Evolutionary conservation across 2,329 filamentous ascomycete species (phyloP), one percentile per base, ranked within the genome.

Genomic region (Talaromyces sp.): DNA sequence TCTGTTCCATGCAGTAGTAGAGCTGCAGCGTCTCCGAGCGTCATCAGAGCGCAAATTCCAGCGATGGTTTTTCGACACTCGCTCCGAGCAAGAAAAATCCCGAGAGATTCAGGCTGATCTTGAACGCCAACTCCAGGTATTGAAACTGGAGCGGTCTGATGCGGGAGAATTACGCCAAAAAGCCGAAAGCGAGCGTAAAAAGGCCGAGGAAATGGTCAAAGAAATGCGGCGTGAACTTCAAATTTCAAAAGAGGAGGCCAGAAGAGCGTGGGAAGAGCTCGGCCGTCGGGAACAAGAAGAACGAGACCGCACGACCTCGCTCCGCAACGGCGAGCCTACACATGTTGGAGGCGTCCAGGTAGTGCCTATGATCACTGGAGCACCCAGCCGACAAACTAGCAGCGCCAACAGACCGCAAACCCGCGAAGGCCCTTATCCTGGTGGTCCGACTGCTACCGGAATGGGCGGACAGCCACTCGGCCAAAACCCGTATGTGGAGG

Each of bases 31-130:
- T 31, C 81, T 99, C 27, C 89, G 94, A 50, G 94, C 94, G 41
- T 96, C 92, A 59, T 97, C 93, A 0, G 94, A 99, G 75, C 87
- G 94, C 65, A 97, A 97, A 73, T 99, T 99, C 68, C 94, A 99
- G 76, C 85, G 94, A 56, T 99, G 94, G 94, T 97, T 97, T 77
- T 96, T 96, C 67, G 94, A 99, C 73, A 96, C 92, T 8, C 84
- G 92, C 56, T 84, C 88, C 32, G 92, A 97, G 66, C 86, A 96
- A 65, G 94, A 97, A 77, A 87, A 89, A 29, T 84, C 88, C 55
- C 88, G 90, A 65, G 94, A 97, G 75, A 81, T 89, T 41, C 90
- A 91, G 60, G 92, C 86, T 3, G 85, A 92, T 70, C 78, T 96
- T n/a, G 88, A 95, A 69, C 81, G 83, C 35, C 84, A 87, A 46